Evolutionary conservation across 176 grass and related monocot genomes (phyloP).

Genomic region (Urochloa ruziziensis): DNA sequence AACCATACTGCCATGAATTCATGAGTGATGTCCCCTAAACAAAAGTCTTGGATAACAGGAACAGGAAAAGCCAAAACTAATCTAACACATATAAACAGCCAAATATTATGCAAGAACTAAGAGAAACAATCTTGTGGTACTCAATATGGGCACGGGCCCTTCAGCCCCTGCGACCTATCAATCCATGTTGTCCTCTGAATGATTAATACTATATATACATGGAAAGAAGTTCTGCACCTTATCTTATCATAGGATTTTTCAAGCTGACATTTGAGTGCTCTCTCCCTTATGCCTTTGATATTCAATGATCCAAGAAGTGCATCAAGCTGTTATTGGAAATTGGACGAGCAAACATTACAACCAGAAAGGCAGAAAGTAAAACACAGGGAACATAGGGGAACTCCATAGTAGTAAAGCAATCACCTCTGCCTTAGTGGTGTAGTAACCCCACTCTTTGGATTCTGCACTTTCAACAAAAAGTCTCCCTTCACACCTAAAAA

Average conservation of each 20-base stretch:
- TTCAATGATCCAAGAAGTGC: slow-evolving; percentile 76
- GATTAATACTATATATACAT: not conserved
- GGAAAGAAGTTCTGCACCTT: slow-evolving; percentile 46
- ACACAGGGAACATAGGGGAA: not conserved
- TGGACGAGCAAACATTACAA: slow-evolving; percentile 5
- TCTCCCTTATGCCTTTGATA: slow-evolving; percentile 83
- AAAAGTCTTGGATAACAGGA: not conserved
- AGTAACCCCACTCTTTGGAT: slow-evolving; percentile 79
- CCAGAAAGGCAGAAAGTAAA: slow-evolving; percentile 22
- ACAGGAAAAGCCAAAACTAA: not conserved
- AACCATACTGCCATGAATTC: not conserved
- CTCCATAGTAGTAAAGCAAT: slow-evolving; percentile 32
- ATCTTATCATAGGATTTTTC: slow-evolving; percentile 67
- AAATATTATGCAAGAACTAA: not conserved
- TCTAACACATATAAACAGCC: no score
- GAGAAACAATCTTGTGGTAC: not conserved
- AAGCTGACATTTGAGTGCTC: slow-evolving; percentile 71
- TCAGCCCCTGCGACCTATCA: not conserved
- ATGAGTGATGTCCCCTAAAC: not conserved
- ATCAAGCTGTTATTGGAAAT: slow-evolving; percentile 65
- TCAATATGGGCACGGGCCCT: not conserved
- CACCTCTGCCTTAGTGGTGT: slow-evolving; percentile 88
- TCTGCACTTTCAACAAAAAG: slow-evolving; percentile 82
- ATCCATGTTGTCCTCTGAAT: no score
- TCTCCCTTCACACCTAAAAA: slow-evolving; percentile 75